Evolutionary conservation across 2,329 filamentous ascomycete genomes (phyloP).

Genomic region (Aureobasidium uvarum): DNA sequence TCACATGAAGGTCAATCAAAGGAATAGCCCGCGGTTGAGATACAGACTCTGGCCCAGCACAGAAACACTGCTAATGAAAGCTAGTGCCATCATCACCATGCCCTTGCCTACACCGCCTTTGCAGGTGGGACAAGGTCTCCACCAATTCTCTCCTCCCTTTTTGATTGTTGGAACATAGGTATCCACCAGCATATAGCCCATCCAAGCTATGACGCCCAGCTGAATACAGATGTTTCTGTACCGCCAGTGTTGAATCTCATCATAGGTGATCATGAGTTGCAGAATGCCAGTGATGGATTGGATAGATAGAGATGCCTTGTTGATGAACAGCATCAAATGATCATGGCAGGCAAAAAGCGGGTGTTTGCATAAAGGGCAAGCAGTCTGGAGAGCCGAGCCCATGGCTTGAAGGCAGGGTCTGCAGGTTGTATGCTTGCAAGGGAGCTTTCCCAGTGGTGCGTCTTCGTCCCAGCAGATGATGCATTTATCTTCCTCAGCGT

Average conservation of each 20-base stretch:
- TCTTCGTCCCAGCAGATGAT: slow-evolving; percentile 1
- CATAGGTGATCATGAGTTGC: background rate
- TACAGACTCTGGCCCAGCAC: background rate
- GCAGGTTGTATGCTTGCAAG: background rate
- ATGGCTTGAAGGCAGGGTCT: background rate
- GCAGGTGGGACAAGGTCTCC: background rate
- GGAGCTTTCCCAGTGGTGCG: background rate
- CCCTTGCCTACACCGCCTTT: background rate
- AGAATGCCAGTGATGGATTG: background rate
- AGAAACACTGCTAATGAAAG: background rate
- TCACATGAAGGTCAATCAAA: background rate
- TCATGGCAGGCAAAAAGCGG: background rate
- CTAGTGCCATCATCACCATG: background rate
- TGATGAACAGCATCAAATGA: background rate
- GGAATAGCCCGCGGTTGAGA: background rate
- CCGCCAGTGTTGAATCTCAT: background rate
- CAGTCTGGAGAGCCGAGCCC: background rate
- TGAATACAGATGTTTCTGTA: background rate
- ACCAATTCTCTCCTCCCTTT: background rate
- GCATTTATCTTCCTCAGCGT: background rate
- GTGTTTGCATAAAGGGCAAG: background rate
- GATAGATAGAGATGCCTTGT: background rate
- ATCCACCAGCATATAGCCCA: background rate
- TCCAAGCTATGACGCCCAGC: background rate
- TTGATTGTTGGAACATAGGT: background rate